phyloP scores from a whole-genome alignment of 805 yeast species.

The Maudiozyma turicensis region DNA sequence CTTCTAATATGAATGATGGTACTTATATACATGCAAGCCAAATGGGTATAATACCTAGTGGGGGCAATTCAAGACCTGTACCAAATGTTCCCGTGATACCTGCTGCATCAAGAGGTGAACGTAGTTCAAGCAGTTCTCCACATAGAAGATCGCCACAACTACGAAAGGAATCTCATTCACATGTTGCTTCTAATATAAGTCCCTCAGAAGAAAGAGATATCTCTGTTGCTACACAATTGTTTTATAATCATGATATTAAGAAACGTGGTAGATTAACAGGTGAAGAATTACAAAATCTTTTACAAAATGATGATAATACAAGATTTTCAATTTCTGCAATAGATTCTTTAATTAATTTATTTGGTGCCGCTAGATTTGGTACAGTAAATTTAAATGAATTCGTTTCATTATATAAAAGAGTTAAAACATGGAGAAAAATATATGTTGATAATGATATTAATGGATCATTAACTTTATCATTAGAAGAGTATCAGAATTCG shows the following conservation, averaged over 20 bases:
- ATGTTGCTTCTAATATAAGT: neutral
- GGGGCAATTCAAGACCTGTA: neutral
- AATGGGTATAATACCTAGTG: neutral
- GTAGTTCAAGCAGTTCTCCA: neutral
- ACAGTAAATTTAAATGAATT: constrained; percentile 27
- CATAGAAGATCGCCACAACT: constrained; percentile 3
- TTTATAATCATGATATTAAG: constrained; percentile 25
- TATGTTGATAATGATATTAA: constrained; percentile 30
- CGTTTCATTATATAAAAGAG: constrained; percentile 25
- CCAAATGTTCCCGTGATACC: neutral
- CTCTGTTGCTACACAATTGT: constrained; percentile 24
- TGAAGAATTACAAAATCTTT: constrained; percentile 26
- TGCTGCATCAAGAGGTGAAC: neutral
- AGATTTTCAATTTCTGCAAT: constrained; percentile 28
- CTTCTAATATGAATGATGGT: neutral
- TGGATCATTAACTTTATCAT: constrained; percentile 25
- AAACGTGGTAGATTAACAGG: constrained; percentile 26
- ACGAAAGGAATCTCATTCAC: neutral
- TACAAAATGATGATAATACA: constrained; percentile 29
- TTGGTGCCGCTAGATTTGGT: constrained; percentile 30
- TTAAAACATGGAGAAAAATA: constrained; percentile 29
- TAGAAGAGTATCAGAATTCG: constrained; percentile 27
- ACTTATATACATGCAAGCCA: neutral
- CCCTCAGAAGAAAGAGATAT: constrained; percentile 16
- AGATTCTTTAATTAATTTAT: constrained; percentile 28